Percentiles rank a stretch among this genome's conserved stretches.
Conservation (phyloP, 192 early-diverging fungal genomes). For the Diversispora eburnea region DNA sequence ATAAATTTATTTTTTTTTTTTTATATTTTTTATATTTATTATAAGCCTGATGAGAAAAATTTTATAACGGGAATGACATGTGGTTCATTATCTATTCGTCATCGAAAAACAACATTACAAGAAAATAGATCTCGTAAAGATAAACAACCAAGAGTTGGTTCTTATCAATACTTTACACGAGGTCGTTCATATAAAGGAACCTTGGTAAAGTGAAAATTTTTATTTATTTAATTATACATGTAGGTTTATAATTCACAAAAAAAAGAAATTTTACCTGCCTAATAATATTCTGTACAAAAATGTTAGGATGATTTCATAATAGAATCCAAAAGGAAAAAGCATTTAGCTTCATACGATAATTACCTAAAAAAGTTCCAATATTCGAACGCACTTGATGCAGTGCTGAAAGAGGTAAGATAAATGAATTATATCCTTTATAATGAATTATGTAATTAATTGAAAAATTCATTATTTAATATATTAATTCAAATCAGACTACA, state of each 20-base stretch:
- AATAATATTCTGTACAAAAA: background rate
- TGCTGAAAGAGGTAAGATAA: slow-evolving; percentile 58
- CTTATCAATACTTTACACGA: slow-evolving; percentile 70
- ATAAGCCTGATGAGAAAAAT: slow-evolving; percentile 77
- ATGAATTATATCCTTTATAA: background rate
- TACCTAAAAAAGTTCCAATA: slow-evolving; percentile 84
- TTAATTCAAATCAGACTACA: slow-evolving; percentile 1
- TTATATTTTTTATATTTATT: slow-evolving; percentile 7
- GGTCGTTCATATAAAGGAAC: slow-evolving; percentile 51
- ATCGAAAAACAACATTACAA: slow-evolving; percentile 52
- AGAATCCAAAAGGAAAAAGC: slow-evolving; percentile 59
- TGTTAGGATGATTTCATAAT: slow-evolving; percentile 69
- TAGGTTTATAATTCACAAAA: background rate
- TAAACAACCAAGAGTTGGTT: slow-evolving; percentile 45
- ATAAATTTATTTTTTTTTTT: background rate
- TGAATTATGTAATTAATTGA: background rate
- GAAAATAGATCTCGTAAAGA: slow-evolving; percentile 21
- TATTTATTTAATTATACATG: background rate
- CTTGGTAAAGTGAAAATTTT: slow-evolving; percentile 5
- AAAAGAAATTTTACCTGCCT: background rate
- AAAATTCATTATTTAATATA: background rate
- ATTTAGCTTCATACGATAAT: slow-evolving; percentile 77
- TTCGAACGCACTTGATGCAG: slow-evolving; percentile 83
- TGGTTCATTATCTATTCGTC: slow-evolving; percentile 82
- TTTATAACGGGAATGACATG: slow-evolving; percentile 90